Evolutionary conservation across 129 eudicot species (phyloP).

Genomic region (Arctium minus): DNA sequence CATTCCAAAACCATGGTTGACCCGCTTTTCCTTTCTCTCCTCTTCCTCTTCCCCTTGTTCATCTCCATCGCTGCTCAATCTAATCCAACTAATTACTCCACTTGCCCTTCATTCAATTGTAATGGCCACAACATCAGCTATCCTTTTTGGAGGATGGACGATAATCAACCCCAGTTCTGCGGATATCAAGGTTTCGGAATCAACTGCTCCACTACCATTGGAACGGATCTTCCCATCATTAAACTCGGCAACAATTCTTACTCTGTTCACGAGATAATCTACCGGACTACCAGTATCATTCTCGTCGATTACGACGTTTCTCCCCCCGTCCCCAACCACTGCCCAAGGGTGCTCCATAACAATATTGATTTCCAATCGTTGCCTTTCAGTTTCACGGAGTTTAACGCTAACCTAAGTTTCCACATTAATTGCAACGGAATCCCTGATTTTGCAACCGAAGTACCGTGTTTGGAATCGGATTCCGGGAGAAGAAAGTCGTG

Average conservation of each 20-base stretch:
- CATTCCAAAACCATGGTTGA: slow-evolving; percentile 15
- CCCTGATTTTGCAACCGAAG: background rate
- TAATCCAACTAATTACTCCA: background rate
- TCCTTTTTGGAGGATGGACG: slow-evolving; percentile 23
- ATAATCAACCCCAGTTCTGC: background rate
- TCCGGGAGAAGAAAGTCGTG: background rate
- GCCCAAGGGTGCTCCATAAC: slow-evolving; percentile 27
- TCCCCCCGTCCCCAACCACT: background rate
- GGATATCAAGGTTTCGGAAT: slow-evolving; percentile 36
- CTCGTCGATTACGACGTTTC: slow-evolving; percentile 18
- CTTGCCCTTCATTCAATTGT: slow-evolving; percentile 27
- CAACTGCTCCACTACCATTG: background rate
- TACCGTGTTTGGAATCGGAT: slow-evolving; percentile 10
- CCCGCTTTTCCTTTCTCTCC: background rate
- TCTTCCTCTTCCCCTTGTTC: background rate
- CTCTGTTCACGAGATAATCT: background rate
- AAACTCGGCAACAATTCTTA: no score
- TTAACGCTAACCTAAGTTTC: slow-evolving; percentile 15
- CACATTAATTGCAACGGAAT: slow-evolving; percentile 22
- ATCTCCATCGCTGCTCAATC: background rate
- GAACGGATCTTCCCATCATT: background rate
- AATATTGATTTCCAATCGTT: background rate
- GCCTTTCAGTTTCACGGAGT: background rate
- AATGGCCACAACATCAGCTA: background rate
- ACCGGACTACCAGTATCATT: background rate